Evolutionary conservation across 805 yeast species (phyloP).

Genomic region (Nakazawaea laoshanensis): DNA sequence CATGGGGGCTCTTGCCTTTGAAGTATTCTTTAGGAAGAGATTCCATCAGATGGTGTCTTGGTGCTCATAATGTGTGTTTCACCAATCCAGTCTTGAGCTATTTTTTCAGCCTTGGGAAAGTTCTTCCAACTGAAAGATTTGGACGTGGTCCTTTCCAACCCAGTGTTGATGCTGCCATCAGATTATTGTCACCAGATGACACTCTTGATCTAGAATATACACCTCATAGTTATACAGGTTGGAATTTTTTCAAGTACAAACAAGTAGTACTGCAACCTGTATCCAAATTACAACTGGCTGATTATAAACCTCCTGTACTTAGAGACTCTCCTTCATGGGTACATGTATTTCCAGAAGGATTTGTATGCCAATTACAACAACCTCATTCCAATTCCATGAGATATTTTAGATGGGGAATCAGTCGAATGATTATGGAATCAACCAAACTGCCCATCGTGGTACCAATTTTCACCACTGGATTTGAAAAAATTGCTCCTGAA

Average conservation of each 20-base stretch:
- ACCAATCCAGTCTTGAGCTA: conserved; percentile 36
- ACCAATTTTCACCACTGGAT: conserved; percentile 81
- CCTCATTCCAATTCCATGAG: conserved; percentile 85
- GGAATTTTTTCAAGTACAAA: background rate
- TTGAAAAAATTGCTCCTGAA: conserved; percentile 84
- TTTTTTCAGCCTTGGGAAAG: conserved; percentile 84
- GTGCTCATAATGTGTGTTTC: conserved; percentile 88
- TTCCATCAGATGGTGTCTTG: conserved; percentile 86
- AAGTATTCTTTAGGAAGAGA: conserved; percentile 52
- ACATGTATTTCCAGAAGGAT: conserved; percentile 93
- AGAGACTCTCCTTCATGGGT: conserved; percentile 76
- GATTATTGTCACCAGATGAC: conserved; percentile 73
- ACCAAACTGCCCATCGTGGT: conserved; percentile 78
- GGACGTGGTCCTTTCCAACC: conserved; percentile 94
- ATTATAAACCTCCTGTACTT: conserved; percentile 45
- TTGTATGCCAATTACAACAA: conserved; percentile 74
- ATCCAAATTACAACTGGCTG: conserved; percentile 18
- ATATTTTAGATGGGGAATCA: conserved; percentile 92
- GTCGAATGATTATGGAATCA: conserved; percentile 75
- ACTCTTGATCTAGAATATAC: conserved; percentile 38
- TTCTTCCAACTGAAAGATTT: conserved; percentile 78
- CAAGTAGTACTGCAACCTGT: conserved; percentile 7
- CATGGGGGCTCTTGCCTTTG: conserved; percentile 83
- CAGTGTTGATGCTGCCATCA: conserved; percentile 77
- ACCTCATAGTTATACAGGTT: conserved; percentile 10